Evolutionary conservation across 169 alveolate genomes (phyloP).

Genomic region (Plasmodium fragile): DNA sequence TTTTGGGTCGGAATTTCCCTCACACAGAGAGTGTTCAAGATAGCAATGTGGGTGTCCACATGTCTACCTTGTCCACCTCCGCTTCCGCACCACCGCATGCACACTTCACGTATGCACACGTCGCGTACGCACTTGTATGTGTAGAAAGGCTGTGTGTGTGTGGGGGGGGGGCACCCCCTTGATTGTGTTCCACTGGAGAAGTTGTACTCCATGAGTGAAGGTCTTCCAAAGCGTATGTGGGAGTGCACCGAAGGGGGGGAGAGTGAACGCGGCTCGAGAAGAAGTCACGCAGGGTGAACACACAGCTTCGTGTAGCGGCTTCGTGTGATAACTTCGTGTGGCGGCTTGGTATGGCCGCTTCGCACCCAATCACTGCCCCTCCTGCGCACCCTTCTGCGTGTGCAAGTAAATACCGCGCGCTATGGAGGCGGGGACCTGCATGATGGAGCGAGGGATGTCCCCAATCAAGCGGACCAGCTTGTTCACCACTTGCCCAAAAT

Average conservation of each 20-base stretch:
- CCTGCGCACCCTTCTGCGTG: background rate
- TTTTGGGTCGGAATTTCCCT: background rate
- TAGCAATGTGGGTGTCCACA: background rate
- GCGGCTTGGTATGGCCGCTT: no score
- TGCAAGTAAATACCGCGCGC: conserved; percentile 63
- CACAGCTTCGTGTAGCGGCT: background rate
- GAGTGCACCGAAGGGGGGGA: background rate
- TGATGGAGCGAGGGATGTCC: conserved; percentile 33
- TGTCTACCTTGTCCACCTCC: background rate
- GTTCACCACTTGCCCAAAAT: conserved; percentile 46
- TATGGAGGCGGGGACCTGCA: conserved; percentile 67
- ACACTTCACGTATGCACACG: background rate
- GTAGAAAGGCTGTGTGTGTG: background rate
- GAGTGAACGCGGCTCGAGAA: background rate
- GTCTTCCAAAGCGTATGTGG: background rate
- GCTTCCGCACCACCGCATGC: background rate
- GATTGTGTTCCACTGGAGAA: background rate
- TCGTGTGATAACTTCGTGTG: no score
- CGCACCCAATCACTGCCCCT: background rate
- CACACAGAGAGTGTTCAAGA: background rate
- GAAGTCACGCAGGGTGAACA: background rate
- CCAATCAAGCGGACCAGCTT: conserved; percentile 31
- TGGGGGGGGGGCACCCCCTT: background rate
- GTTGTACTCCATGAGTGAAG: background rate
- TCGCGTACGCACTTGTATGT: background rate